These are phyloP conservation scores for Withania somnifera DNA, from an alignment of 305 asterid genomes.

Conservation along the genomic window DNA sequence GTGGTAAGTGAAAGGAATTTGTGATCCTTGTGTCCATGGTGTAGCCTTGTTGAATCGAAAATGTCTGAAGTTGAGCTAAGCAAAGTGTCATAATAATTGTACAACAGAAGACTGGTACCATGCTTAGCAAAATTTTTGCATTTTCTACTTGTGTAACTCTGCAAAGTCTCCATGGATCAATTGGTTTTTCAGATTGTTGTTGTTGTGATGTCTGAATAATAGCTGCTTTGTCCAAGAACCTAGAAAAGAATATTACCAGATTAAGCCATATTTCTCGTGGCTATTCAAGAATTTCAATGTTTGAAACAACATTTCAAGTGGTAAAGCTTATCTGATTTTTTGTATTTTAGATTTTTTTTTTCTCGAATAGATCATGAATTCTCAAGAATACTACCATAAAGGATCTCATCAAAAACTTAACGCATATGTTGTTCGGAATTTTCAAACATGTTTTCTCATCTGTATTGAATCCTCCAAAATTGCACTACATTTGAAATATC, in stretches of 20 bases:
- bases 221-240: conserved; percentile 79
- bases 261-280: neutral
- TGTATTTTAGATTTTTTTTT: neutral
- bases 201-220: conserved; percentile 17
- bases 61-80: conserved; percentile 75
- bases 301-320: neutral
- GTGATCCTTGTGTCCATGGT: conserved; percentile 59
- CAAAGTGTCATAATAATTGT: conserved; percentile 70
- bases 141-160: conserved; percentile 76
- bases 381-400: neutral
- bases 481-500: neutral
- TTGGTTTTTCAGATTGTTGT: neutral
- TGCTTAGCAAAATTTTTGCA: conserved; percentile 50
- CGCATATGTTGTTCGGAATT: neutral
- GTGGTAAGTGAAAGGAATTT: conserved; percentile 42
- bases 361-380: neutral
- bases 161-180: conserved; percentile 51
- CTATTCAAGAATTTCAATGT: neutral
- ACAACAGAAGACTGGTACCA: conserved; percentile 64
- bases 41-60: conserved; percentile 54
- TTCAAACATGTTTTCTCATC: neutral
- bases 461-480: neutral
- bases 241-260: neutral
- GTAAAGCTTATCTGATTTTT: neutral
- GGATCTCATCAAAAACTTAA: neutral